These are phyloP conservation scores for Physcomitrium patens DNA, from an alignment of 225 moss, liverwort and hornwort species.

Conservation along the genomic window DNA sequence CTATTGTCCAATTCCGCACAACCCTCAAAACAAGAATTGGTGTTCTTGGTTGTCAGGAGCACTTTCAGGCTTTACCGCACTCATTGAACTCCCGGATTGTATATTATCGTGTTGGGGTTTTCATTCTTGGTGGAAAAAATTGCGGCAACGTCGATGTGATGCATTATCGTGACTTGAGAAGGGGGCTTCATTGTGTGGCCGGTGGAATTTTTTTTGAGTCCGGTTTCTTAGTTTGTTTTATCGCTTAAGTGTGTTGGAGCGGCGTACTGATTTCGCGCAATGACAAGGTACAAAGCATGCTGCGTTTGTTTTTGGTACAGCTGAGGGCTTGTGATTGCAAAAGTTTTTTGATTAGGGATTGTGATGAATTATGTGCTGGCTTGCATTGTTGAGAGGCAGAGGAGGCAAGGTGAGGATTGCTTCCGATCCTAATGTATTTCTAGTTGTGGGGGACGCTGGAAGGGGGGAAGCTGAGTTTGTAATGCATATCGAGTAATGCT, in stretches of 20 bases:
- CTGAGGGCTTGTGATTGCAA: not conserved
- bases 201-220: not conserved
- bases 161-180: not conserved
- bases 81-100: not conserved
- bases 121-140: not conserved
- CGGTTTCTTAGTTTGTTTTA: not conserved
- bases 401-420: not conserved
- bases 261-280: constrained; percentile 12
- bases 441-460: not conserved
- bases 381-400: constrained; percentile 5
- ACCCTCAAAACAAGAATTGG: not conserved
- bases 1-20: not conserved
- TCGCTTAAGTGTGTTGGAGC: not conserved
- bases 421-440: not conserved
- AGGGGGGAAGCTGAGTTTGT: too few relatives aligned
- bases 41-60: not conserved
- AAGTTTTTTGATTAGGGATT: constrained; percentile 11
- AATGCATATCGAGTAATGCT: not conserved
- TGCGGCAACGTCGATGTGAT: not conserved
- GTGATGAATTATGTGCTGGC: not conserved
- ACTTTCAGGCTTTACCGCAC: not conserved
- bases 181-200: constrained; percentile 2
- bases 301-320: not conserved
- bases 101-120: not conserved
- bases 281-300: constrained; percentile 13